Conservation (phyloP, 768 basidiomycete genomes). For the Macrolepiota dolichaula region DNA sequence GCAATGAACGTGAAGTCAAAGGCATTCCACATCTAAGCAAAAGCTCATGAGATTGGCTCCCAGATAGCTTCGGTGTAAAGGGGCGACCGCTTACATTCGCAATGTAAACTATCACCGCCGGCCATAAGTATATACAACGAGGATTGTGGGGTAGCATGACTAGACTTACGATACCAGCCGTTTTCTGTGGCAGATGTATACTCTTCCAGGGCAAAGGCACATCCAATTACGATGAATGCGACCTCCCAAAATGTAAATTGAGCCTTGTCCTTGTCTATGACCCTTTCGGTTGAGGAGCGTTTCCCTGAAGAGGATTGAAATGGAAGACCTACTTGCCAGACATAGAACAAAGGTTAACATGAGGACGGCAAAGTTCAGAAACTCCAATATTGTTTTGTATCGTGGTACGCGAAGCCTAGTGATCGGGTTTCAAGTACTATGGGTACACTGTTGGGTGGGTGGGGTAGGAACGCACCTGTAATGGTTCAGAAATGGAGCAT, state of each 20-base stretch:
- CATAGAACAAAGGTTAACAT: constrained; percentile 70
- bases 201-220: constrained; percentile 81
- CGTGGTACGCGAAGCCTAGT: constrained; percentile 74
- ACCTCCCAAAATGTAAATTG: constrained; percentile 60
- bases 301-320: neutral
- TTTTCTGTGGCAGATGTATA: constrained; percentile 86
- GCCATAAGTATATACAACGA: constrained; percentile 1
- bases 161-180: constrained; percentile 75
- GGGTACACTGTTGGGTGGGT: neutral
- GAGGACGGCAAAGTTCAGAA: constrained; percentile 70
- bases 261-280: constrained; percentile 52
- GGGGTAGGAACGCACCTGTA: constrained; percentile 48
- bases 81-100: constrained; percentile 55
- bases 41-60: neutral
- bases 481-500: constrained; percentile 77
- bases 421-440: constrained; percentile 3
- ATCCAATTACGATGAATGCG: constrained; percentile 71
- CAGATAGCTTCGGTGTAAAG: neutral
- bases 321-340: constrained; percentile 55
- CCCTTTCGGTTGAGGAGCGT: neutral
- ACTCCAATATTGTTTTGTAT: constrained; percentile 76
- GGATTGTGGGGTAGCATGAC: neutral
- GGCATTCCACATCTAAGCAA: constrained; percentile 79
- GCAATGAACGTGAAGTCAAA: constrained; percentile 77
- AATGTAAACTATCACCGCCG: constrained; percentile 59